These are phyloP conservation scores for Yamadazyma epiphylla DNA, from an alignment of 1,139 yeast species.

Conservation along the genomic window DNA sequence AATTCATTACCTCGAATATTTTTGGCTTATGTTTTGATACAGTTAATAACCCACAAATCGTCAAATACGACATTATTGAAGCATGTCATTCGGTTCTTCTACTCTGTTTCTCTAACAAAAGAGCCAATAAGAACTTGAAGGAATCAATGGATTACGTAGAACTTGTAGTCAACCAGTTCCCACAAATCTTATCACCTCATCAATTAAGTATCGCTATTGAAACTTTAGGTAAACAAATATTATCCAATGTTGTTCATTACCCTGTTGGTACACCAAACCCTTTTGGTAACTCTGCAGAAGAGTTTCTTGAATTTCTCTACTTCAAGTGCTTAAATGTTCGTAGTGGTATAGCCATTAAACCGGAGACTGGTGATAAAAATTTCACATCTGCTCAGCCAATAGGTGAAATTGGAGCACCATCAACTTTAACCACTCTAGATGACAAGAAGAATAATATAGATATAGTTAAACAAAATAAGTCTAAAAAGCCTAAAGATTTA, in stretches of 20 bases:
- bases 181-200: conserved; percentile 47
- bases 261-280: too few relatives aligned
- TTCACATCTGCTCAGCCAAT: conserved; percentile 40
- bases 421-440: conserved; percentile 29
- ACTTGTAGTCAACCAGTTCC: conserved; percentile 48
- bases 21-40: conserved; percentile 42
- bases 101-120: conserved; percentile 33
- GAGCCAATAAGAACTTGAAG: conserved; percentile 19
- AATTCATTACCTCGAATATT: conserved; percentile 29
- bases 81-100: conserved; percentile 67
- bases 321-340: conserved; percentile 29
- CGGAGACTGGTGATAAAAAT: conserved; percentile 12
- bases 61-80: conserved; percentile 46
- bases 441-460: conserved; percentile 20
- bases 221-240: conserved; percentile 50
- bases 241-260: too few relatives aligned
- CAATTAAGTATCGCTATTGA: conserved; percentile 61
- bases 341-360: conserved; percentile 25
- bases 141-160: conserved; percentile 32
- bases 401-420: conserved; percentile 31
- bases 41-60: conserved; percentile 27
- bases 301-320: conserved; percentile 39
- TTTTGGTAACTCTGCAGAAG: conserved; percentile 26
- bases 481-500: conserved; percentile 29
- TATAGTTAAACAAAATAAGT: conserved; percentile 28